Conservation (phyloP, 331 rosid species). For the Cydonia oblonga region DNA sequence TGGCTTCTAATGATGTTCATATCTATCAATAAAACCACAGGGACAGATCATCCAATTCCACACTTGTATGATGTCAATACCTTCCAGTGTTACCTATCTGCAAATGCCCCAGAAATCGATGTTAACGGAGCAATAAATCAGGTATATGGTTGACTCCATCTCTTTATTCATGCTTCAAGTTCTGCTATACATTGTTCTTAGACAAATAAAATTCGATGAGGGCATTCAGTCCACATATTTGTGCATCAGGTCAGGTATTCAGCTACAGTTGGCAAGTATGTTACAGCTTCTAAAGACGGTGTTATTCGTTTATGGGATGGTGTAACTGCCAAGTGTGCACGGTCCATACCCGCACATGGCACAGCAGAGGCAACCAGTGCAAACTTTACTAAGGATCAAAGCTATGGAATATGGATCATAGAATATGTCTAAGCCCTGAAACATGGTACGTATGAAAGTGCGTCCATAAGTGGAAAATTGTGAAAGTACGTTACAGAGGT, state of each 20-base stretch:
- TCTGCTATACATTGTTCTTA: slow-evolving; percentile 1
- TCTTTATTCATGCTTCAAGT: background rate
- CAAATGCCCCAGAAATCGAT: slow-evolving; percentile 51
- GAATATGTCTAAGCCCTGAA: background rate
- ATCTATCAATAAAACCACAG: slow-evolving; percentile 27
- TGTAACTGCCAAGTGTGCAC: slow-evolving; percentile 58
- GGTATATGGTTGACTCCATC: slow-evolving; percentile 43
- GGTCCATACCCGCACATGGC: slow-evolving; percentile 70
- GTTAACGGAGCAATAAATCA: slow-evolving; percentile 77
- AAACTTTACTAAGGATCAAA: slow-evolving; percentile 68
- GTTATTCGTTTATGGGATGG: slow-evolving; percentile 85
- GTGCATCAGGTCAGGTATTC: slow-evolving; percentile 73
- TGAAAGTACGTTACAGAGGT: background rate
- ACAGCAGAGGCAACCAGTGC: slow-evolving; percentile 82
- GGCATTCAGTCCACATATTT: slow-evolving; percentile 6
- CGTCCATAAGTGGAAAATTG: background rate
- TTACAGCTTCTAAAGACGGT: slow-evolving; percentile 89
- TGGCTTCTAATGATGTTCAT: background rate
- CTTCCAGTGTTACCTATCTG: slow-evolving; percentile 70
- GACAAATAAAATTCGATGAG: background rate
- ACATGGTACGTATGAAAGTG: background rate
- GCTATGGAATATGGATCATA: slow-evolving; percentile 22
- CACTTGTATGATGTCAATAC: slow-evolving; percentile 82
- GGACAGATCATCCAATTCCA: slow-evolving; percentile 88
- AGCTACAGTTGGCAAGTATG: slow-evolving; percentile 61